Evolutionary conservation across 768 basidiomycete genomes (phyloP), one percentile per base, ranked within the genome.

Genomic region (Pulveroboletus frians): DNA sequence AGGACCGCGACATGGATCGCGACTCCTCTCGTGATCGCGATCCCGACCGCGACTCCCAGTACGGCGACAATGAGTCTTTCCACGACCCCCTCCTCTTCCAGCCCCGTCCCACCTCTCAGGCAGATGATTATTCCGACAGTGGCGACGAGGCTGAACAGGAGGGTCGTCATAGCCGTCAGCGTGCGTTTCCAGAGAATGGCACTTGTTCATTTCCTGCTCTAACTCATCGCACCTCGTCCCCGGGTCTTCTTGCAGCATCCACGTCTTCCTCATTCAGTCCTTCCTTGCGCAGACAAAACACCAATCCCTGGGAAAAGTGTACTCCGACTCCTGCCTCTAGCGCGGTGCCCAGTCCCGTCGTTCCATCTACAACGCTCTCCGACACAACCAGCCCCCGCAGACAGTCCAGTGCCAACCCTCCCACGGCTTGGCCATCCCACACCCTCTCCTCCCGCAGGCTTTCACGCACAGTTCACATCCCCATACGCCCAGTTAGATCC

Each of bases 391-490:
- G 83, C 54, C 80, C 84, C 37, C 82, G 87, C 54, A 90, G 85
- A 60, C 76, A 77, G 53, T 69, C 76, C 43, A 77, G 66, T 52
- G 66, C 73, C 30, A 66, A 77, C 44, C 71, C 72, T 9, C 71
- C 78, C 37, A 71, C 78, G 17, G 71, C 78, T 14, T 85, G 84
- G 81, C 70, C 73, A 15, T 66, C 74, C 34, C 79, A 79, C 54
- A 71, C 74, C 43, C 66, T 78, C 49, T 65, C 84, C 50, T 87
- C 86, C 46, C 88, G 88, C 56, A 80, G 90, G n/a, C 75, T 92
- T 51, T 92, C 89, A 21, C 84, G 89, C 54, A 81, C 85, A 3
- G 86, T 91, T 49, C 88, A 91, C 61, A 88, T 90, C 46, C 79
- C 83, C 45, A 68, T 76, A 35, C 79, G 80, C 23, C 76, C 83